Evolutionary conservation across 75 land plant genomes (phyloP).

Genomic region (Isoetes taiwanensis): DNA sequence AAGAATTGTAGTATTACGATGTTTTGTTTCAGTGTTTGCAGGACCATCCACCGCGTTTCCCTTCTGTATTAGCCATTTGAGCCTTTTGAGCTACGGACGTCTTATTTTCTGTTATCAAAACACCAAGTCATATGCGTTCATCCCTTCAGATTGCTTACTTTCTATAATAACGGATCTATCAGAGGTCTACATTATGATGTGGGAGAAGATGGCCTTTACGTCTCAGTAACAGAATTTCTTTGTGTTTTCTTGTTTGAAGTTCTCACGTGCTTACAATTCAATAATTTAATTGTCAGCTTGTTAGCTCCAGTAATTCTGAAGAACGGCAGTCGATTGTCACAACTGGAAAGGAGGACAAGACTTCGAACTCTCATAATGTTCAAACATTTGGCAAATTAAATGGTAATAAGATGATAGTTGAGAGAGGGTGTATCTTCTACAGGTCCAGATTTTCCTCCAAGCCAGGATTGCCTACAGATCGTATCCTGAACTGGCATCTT

Average conservation of each 20-base stretch:
- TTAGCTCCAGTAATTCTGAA: background rate
- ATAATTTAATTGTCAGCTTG: background rate
- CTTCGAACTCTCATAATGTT: background rate
- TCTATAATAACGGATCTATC: no score
- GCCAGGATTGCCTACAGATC: slow-evolving; percentile 25
- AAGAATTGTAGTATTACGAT: no score
- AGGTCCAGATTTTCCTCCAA: slow-evolving; percentile 20
- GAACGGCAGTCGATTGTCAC: background rate
- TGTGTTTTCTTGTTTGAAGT: background rate
- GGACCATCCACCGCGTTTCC: no score
- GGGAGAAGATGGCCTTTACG: background rate
- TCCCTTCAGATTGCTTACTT: no score
- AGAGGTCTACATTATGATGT: background rate
- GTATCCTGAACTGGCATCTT: slow-evolving; percentile 21
- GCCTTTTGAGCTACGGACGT: no score
- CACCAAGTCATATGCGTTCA: no score
- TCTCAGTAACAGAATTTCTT: background rate
- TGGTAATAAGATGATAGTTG: slow-evolving; percentile 5
- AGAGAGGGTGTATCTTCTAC: slow-evolving; percentile 25
- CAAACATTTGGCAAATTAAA: background rate
- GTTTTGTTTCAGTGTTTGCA: no score
- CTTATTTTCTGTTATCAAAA: no score
- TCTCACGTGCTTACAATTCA: background rate
- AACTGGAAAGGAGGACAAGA: slow-evolving; percentile 1
- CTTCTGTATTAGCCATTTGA: no score